Evolutionary conservation across 805 yeast genomes (phyloP), one percentile per base, ranked within the genome.

Genomic region (Komagataella kurtzmanii): DNA sequence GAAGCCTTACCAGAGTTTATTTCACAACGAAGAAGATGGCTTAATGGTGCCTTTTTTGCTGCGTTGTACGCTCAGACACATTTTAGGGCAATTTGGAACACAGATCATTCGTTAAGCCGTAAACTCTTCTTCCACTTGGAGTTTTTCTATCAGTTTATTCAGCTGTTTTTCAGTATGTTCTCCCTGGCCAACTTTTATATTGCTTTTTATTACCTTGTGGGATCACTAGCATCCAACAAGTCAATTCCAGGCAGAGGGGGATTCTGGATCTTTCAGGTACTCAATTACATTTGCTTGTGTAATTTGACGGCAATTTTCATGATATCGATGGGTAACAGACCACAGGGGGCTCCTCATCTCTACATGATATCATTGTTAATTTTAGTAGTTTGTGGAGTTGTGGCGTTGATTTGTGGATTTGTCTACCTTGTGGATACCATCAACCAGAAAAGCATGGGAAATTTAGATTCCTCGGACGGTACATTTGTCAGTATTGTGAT

Each of bases 21-120:
- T 51, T 79, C 93, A 52, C 99, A 91, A 71, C 83, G 99, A 71
- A 84, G 99, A 72, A 82, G 99, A 73, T 91, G 99, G 99, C 76
- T 91, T 55, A 91, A 91, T 66, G 99, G 99, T 65, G 95, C 99
- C 2, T 78, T 93, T 63, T 93, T 93, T 70, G 98, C 99, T 0
- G 98, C 98, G 3, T 72, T 90, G 51, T 93, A 85, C 64, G 82
- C 97, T 2, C 87, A 87, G 56, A 62, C 86, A 52, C 95, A 90
- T 64, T 88, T 90, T 76, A 75, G 80, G 52, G 85, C 86, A 59
- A 85, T 93, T 52, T 91, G 97, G 96, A 71, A 77, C 54, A 87
- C 97, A 0, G 85, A 83, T 59, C 99, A 93, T 66, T 85, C 96
- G 2, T 61, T 76, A 7, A 57, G 79, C n/a, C 76, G 99, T 60